These are phyloP conservation scores for Cicer chorassanicum DNA, from an alignment of 306 rosid genomes.

Conservation along the genomic window DNA sequence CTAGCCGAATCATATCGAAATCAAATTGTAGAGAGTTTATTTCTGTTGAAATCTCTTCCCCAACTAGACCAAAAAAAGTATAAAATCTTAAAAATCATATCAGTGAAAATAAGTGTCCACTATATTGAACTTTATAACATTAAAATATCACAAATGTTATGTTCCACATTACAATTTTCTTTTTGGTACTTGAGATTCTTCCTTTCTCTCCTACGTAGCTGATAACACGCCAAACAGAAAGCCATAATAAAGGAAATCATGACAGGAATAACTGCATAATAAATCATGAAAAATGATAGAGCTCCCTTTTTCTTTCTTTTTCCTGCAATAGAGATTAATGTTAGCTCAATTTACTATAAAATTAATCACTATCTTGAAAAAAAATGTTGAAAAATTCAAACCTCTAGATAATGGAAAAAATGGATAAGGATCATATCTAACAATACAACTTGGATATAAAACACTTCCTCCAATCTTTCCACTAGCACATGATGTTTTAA, in stretches of 20 bases:
- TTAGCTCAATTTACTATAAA: constrained; percentile 15
- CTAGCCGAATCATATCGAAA: constrained; percentile 33
- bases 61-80: constrained; percentile 27
- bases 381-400: constrained; percentile 26
- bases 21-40: constrained; percentile 42
- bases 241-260: background rate
- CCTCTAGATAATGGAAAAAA: constrained; percentile 29
- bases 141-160: background rate
- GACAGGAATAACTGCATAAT: background rate
- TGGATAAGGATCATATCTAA: constrained; percentile 41
- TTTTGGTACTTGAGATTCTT: constrained; percentile 7
- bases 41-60: constrained; percentile 34
- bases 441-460: constrained; percentile 45
- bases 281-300: background rate
- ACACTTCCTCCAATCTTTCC: constrained; percentile 43
- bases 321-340: constrained; percentile 33
- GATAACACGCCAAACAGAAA: constrained; percentile 23
- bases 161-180: constrained; percentile 38
- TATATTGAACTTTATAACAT: constrained; percentile 22
- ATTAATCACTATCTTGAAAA: background rate
- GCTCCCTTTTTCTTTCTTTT: background rate
- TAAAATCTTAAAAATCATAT: background rate
- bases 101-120: background rate
- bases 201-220: constrained; percentile 19
- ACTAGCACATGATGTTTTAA: constrained; percentile 40